Base-by-base conservation (phyloP, 2,329 filamentous ascomycete genomes). In the Didymosphaeria variabile region DNA sequence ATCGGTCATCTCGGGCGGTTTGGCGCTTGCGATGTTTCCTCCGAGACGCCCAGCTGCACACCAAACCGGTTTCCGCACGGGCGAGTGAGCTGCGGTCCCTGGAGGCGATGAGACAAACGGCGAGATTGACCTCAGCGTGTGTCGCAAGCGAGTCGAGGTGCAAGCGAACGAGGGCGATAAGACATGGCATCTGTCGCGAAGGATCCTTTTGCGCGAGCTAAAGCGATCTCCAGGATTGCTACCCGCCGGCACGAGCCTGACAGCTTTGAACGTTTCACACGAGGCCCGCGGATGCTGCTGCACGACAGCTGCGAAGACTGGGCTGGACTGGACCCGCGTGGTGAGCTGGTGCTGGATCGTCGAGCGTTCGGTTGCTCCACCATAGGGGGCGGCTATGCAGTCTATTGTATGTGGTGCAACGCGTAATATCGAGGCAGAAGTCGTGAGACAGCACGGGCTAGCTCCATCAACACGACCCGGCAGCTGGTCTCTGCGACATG, bases 351-450 rank as follows among this genome's bases (percentile, higher is more conserved):
- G 40, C 34, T 23, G 40, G 10, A 40, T 21, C 19, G 38, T 17
- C 21, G 54, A 21, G 40, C 40, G 5, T 31, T 12, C 5, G 21
- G 42, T 21, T 51, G 45, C 42, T 34, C 45, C 23, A 42, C 26
- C 26, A 36, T 51, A 34, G 34, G 32, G 52, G 34, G 50, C 17
- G 32, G 23, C 23, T 54, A 26, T 44, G 51, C n/a, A 44, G 26
- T 44, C 54, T 55, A 70, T 72, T 67, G 63, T 73, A 69, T 73
- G 70, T 72, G 68, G 72, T 73, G 69, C 70, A 72, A 72, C 70
- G 71, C 71, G 71, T 72, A 66, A 71, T 60, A 55, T 29, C 42
- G 49, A 46, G 49, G 42, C 53, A 23, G 9, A 26, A 32, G 44
- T 49, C 47, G 23, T 40, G 49, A 44, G 19, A 45, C 47, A 31